These are phyloP conservation scores for Populus euphratica DNA, from an alignment of 345 rosid genomes.

Conservation along the genomic window DNA sequence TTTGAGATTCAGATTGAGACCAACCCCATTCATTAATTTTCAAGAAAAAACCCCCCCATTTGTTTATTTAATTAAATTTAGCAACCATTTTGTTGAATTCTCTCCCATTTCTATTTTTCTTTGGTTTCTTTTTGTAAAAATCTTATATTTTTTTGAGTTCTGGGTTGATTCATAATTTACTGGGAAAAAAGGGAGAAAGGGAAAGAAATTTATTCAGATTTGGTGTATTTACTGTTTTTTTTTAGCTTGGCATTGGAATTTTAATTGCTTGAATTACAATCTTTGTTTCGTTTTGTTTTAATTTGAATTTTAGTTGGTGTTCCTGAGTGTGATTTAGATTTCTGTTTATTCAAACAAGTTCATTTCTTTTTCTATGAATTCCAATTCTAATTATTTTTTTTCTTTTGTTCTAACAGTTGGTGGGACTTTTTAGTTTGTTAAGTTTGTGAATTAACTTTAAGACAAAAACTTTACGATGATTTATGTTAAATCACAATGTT, in stretches of 20 bases:
- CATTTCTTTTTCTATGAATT: no score
- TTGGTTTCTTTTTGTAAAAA: neutral
- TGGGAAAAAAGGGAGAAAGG: neutral
- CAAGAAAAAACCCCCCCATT: neutral
- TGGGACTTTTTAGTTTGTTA: neutral
- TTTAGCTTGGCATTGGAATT: neutral
- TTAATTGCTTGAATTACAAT: neutral
- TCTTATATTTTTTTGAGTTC: neutral
- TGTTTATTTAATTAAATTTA: neutral
- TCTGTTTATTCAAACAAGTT: neutral
- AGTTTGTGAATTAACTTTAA: neutral
- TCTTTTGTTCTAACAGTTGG: no score
- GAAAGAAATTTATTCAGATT: neutral
- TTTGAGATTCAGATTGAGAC: neutral
- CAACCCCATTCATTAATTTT: neutral
- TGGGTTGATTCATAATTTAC: neutral
- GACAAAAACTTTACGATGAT: neutral
- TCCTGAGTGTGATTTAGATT: neutral
- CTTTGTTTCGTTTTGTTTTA: no score
- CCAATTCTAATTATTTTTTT: no score
- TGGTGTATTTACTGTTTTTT: neutral
- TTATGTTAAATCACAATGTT: neutral
- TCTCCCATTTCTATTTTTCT: neutral
- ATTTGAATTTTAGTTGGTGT: neutral
- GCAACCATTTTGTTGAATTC: neutral